These are phyloP conservation scores for Malbranchea cinnamomea DNA, from an alignment of 2,329 filamentous ascomycete genomes.

Conservation along the genomic window DNA sequence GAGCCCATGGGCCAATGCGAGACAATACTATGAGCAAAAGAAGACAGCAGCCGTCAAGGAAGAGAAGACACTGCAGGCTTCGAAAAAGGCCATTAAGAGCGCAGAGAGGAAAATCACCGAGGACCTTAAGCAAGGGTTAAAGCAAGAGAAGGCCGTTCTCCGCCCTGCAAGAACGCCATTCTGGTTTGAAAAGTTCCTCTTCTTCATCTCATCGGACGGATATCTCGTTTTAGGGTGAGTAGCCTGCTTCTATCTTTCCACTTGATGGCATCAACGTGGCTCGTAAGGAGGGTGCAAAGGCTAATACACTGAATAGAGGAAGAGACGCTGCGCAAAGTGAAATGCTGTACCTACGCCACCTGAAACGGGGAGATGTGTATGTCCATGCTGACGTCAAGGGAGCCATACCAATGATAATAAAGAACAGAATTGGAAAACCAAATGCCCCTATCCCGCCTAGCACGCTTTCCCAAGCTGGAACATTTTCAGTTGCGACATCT, in stretches of 20 bases:
- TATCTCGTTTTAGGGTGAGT: constrained; percentile 66
- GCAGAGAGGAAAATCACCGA: constrained; percentile 77
- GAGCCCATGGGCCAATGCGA: constrained; percentile 77
- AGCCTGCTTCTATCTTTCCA: too few species aligned
- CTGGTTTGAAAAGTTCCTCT: constrained; percentile 97
- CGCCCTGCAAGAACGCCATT: constrained; percentile 68
- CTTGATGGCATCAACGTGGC: too few species aligned
- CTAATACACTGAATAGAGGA: constrained; percentile 31
- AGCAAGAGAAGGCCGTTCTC: constrained; percentile 79
- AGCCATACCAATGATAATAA: constrained; percentile 73
- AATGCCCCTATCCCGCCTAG: constrained; percentile 83
- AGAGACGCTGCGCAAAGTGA: constrained; percentile 84
- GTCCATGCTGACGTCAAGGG: constrained; percentile 81
- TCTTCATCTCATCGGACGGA: constrained; percentile 90
- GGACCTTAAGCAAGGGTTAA: constrained; percentile 73
- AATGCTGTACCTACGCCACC: constrained; percentile 71
- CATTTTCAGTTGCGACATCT: constrained; percentile 69
- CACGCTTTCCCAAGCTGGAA: constrained; percentile 80
- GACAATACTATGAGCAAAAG: constrained; percentile 83
- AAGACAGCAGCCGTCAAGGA: constrained; percentile 73
- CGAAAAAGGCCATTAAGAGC: constrained; percentile 69
- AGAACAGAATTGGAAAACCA: constrained; percentile 63
- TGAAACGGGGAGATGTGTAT: constrained; percentile 82
- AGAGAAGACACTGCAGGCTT: constrained; percentile 70
- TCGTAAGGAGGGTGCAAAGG: too few species aligned